phyloP scores from a whole-genome alignment of 2,329 filamentous ascomycete species.

The Trematosphaeria pertusa region DNA sequence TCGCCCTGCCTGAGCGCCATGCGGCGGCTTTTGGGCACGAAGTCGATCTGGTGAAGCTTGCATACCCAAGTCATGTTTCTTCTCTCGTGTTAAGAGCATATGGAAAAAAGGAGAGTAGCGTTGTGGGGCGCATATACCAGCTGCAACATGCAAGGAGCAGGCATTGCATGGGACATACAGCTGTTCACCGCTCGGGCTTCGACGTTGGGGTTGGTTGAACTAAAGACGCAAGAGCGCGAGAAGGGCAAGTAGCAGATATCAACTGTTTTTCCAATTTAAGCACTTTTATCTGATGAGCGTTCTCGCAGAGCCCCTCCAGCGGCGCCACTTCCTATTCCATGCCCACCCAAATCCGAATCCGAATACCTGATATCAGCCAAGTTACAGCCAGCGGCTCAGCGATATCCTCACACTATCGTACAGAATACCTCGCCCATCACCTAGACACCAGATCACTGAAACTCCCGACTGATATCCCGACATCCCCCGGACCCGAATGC shows the following conservation, averaged over 20 bases:
- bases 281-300: constrained; percentile 28
- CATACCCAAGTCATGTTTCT: not conserved
- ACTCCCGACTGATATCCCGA: constrained; percentile 35
- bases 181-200: too few species aligned
- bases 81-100: too few species aligned
- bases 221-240: too few species aligned
- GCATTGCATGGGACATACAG: too few species aligned
- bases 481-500: constrained; percentile 30
- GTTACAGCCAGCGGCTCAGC: constrained; percentile 39
- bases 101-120: constrained; percentile 3
- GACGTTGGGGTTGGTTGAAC: too few species aligned
- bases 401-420: constrained; percentile 37
- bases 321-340: not conserved
- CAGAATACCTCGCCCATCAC: constrained; percentile 27
- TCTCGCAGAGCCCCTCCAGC: not conserved
- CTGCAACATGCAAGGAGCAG: too few species aligned
- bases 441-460: constrained; percentile 33
- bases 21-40: too few species aligned
- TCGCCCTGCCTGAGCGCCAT: too few species aligned
- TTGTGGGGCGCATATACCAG: constrained; percentile 2
- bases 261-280: constrained; percentile 37
- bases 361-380: constrained; percentile 23
- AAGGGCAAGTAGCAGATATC: constrained; percentile 15
- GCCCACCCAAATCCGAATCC: constrained; percentile 1
- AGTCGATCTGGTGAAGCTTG: not conserved